Percentiles rank a stretch among this genome's conserved stretches.
Conservation (phyloP, 805 yeast species). For the Myxozyma melibiosi region DNA sequence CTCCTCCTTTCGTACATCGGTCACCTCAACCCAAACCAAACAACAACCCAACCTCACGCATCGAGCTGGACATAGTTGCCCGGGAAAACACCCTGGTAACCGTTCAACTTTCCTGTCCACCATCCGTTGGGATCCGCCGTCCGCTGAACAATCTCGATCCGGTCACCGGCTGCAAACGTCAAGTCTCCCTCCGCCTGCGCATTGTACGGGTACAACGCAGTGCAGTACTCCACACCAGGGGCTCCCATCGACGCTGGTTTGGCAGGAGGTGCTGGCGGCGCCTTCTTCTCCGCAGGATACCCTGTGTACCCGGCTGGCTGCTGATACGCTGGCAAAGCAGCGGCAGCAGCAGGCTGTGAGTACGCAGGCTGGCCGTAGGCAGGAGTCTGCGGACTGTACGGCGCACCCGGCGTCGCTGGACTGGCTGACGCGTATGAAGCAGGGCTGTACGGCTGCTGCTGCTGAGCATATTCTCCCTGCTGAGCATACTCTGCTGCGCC, state of each 20-base stretch:
- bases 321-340: slow-evolving; percentile 10
- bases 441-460: slow-evolving; percentile 1
- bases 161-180: slow-evolving; percentile 82
- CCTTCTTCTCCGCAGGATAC: slow-evolving; percentile 26
- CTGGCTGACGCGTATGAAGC: slow-evolving; percentile 4
- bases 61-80: slow-evolving; percentile 86
- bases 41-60: not conserved
- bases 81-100: slow-evolving; percentile 89
- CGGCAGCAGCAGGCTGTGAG: slow-evolving; percentile 6
- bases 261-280: slow-evolving; percentile 40
- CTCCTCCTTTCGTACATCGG: too few relatives aligned
- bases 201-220: slow-evolving; percentile 86
- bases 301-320: slow-evolving; percentile 20
- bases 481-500: slow-evolving; percentile 3
- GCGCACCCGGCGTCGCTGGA: slow-evolving; percentile 1
- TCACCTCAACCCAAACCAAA: not conserved
- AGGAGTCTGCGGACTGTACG: slow-evolving; percentile 1
- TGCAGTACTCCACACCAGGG: slow-evolving; percentile 54
- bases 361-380: slow-evolving; percentile 17
- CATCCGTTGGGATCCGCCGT: slow-evolving; percentile 82
- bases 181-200: slow-evolving; percentile 95
- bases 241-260: slow-evolving; percentile 39
- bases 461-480: not conserved
- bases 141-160: slow-evolving; percentile 78
- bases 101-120: slow-evolving; percentile 94